Evolutionary conservation across 345 rosid species (phyloP).

Genomic region (Arabidopsis suecica): DNA sequence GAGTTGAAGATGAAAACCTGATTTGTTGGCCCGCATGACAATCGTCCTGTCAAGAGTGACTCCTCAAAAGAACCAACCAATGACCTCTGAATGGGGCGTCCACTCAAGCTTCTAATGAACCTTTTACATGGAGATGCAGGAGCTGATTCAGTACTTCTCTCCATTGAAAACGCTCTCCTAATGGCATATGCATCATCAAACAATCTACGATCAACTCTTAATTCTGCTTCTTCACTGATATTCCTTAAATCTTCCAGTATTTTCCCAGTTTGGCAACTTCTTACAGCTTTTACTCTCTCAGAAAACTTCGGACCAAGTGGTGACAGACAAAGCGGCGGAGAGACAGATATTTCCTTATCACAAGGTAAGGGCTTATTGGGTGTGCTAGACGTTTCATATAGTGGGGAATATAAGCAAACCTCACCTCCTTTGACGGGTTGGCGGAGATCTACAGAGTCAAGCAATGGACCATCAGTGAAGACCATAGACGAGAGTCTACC

Average conservation of each 20-base stretch:
- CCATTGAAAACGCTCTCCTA: conserved; percentile 65
- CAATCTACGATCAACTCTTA: conserved; percentile 53
- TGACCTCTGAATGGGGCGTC: conserved; percentile 78
- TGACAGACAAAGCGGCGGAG: conserved; percentile 75
- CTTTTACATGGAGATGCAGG: conserved; percentile 55
- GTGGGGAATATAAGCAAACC: conserved; percentile 48
- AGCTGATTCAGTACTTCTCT: conserved; percentile 55
- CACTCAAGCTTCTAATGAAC: conserved; percentile 70
- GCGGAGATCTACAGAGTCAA: conserved; percentile 50
- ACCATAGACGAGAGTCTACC: conserved; percentile 49
- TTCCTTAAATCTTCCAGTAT: conserved; percentile 49
- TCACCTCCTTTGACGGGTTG: conserved; percentile 38
- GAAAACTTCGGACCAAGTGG: conserved; percentile 86
- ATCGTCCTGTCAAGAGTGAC: conserved; percentile 85
- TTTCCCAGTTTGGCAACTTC: conserved; percentile 45
- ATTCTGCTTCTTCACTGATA: conserved; percentile 51
- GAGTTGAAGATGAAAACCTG: conserved; percentile 56
- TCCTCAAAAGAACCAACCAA: conserved; percentile 99
- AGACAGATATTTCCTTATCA: conserved; percentile 55
- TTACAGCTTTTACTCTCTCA: conserved; percentile 56
- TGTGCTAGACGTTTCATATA: conserved; percentile 47
- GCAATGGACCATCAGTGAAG: conserved; percentile 80
- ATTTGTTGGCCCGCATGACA: conserved; percentile 63
- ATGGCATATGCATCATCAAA: conserved; percentile 61
- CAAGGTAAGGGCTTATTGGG: conserved; percentile 47